Percentiles rank a stretch among this genome's conserved stretches.
phyloP scores from a whole-genome alignment of 768 basidiomycete species.

The Candolleomyces eurysporus region DNA sequence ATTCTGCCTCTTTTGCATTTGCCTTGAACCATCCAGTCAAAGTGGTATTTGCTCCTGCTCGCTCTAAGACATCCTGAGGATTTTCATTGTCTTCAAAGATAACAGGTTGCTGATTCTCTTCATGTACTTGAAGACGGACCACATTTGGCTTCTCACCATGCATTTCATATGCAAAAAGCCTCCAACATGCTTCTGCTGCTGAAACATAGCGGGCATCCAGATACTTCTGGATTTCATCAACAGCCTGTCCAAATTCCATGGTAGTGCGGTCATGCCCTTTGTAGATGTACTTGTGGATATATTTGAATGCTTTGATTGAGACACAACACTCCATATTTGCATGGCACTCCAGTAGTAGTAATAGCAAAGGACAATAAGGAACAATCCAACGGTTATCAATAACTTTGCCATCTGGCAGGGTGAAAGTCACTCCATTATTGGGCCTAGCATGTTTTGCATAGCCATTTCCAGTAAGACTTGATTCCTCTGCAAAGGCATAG shows the following conservation, averaged over 20 bases:
- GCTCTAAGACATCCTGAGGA: background rate
- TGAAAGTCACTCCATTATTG: slow-evolving; percentile 29
- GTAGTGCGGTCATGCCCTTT: slow-evolving; percentile 45
- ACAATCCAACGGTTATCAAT: slow-evolving; percentile 42
- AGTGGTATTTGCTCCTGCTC: background rate
- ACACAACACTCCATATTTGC: slow-evolving; percentile 47
- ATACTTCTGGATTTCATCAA: slow-evolving; percentile 37
- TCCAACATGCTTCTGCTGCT: slow-evolving; percentile 34
- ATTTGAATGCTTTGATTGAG: slow-evolving; percentile 41
- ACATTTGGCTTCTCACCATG: slow-evolving; percentile 38
- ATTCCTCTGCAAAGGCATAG: slow-evolving; percentile 30
- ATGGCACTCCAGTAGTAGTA: slow-evolving; percentile 39
- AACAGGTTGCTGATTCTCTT: slow-evolving; percentile 31
- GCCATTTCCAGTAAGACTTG: slow-evolving; percentile 35
- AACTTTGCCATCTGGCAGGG: background rate
- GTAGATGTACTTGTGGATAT: slow-evolving; percentile 48
- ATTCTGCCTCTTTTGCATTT: background rate
- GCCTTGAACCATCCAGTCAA: background rate
- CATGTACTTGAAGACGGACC: slow-evolving; percentile 40
- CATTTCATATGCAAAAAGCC: slow-evolving; percentile 28
- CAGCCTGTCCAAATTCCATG: slow-evolving; percentile 26
- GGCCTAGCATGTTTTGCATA: slow-evolving; percentile 37
- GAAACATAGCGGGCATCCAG: slow-evolving; percentile 37
- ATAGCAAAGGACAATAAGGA: slow-evolving; percentile 35
- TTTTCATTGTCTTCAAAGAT: background rate